Evolutionary conservation across 306 rosid genomes (phyloP), one percentile per base, ranked within the genome.

Genomic region (Prunus kanzakura): DNA sequence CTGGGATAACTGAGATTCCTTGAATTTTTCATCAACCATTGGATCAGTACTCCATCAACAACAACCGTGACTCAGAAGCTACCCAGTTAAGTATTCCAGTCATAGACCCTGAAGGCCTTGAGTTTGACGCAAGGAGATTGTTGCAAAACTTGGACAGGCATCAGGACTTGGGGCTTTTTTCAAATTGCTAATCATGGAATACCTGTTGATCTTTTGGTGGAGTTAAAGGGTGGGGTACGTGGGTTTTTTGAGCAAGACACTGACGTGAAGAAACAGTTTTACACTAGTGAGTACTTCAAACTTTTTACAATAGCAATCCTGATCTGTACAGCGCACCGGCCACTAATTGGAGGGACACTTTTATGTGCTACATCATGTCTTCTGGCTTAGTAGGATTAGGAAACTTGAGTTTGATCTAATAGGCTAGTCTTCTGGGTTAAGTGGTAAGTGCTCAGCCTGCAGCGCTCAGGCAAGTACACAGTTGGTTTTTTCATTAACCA

Each of bases 1-100:
- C 90, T 14, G 90, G 90, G 0, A 41, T 88, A 11, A 76, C 87
- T 1, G 67, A 82, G 71, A 56, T 92, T 30, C 93, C 93, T 22
- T 71, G 56, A 10, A 67, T 88, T 1, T 92, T 90, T 68, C 6
- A 81, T 69, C 47, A 45, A 2, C 45, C 6, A 29, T 51, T 13
- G 22, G 19, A 51, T 12, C 20, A 70, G 27, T 25, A 29, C 6
- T 66, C 63, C 51, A 35, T 64, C 35, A 32, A 55, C 22, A 52
- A 56, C n/a, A 74, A 46, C 78, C 63, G 60, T 8, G 58, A 14
- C 15, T 20, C n/a, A n/a, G n/a, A n/a, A 16, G 47, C 56, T 27
- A 1, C 75, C 55, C 74, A 84, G 20, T 1, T 77, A 12, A 43
- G 70, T 0, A 49, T 78, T 57, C 87, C 84, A 3, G 72, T 78